Evolutionary conservation across 805 yeast species (phyloP).

Genomic region (Candida caryicola): DNA sequence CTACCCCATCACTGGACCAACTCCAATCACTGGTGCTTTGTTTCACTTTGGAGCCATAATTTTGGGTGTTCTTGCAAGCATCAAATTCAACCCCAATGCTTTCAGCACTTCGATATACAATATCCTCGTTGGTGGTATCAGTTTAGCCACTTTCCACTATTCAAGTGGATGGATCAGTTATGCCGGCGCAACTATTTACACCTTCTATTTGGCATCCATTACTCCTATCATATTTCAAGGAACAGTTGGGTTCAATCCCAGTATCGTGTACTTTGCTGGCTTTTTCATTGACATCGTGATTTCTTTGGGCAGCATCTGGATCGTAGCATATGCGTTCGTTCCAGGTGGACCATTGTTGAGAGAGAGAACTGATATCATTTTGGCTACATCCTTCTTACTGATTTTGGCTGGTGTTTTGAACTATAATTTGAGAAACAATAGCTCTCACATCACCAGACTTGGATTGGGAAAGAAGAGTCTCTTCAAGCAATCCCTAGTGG

Average conservation of each 20-base stretch:
- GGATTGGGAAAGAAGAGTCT: constrained; percentile 16
- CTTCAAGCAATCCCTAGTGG: constrained; percentile 23
- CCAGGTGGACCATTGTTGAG: constrained; percentile 88
- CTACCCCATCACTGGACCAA: constrained; percentile 80
- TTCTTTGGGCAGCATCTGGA: constrained; percentile 87
- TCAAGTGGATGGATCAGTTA: constrained; percentile 71
- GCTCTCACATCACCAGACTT: constrained; percentile 20
- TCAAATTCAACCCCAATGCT: constrained; percentile 20
- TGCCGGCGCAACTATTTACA: constrained; percentile 63
- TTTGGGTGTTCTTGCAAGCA: constrained; percentile 43
- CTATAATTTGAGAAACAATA: constrained; percentile 25
- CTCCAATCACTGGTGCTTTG: constrained; percentile 82
- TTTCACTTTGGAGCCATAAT: constrained; percentile 58
- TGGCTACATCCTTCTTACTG: constrained; percentile 52
- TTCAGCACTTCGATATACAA: constrained; percentile 30
- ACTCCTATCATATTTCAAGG: constrained; percentile 61
- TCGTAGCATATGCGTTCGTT: constrained; percentile 96
- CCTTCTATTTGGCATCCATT: constrained; percentile 60
- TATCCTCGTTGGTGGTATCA: constrained; percentile 43
- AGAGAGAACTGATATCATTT: constrained; percentile 80
- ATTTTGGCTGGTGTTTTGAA: constrained; percentile 53
- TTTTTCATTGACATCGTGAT: constrained; percentile 51
- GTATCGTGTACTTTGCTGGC: constrained; percentile 48
- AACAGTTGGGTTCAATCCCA: constrained; percentile 53
- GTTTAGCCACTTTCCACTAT: constrained; percentile 49